These are phyloP conservation scores for Leccinellum luteum DNA, from an alignment of 768 basidiomycete species.

Conservation along the genomic window DNA sequence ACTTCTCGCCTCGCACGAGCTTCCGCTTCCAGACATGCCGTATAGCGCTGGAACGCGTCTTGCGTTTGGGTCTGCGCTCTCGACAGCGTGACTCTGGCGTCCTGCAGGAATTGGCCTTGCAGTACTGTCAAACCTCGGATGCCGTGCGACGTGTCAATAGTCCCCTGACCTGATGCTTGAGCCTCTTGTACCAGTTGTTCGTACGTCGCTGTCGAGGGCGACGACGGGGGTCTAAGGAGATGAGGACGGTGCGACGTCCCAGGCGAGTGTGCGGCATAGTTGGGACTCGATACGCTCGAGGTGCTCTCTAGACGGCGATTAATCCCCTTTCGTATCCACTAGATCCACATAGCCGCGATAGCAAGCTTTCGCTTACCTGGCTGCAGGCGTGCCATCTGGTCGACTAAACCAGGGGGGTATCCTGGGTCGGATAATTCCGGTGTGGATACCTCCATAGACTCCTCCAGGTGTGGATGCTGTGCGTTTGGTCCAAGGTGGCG, in stretches of 20 bases:
- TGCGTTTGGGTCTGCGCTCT: constrained; percentile 71
- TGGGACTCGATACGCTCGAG: constrained; percentile 32
- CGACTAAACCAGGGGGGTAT: constrained; percentile 29
- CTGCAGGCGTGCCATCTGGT: constrained; percentile 35
- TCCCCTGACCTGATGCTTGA: constrained; percentile 53
- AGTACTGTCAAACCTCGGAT: constrained; percentile 8
- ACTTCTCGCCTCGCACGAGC: constrained; percentile 65
- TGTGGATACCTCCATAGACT: constrained; percentile 34
- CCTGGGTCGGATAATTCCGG: constrained; percentile 35
- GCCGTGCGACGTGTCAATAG: constrained; percentile 5
- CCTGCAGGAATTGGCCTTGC: constrained; percentile 61
- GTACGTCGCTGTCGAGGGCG: constrained; percentile 48
- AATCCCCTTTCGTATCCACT: constrained; percentile 4
- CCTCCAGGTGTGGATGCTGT: constrained; percentile 33
- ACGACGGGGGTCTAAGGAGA: constrained; percentile 46
- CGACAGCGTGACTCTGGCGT: constrained; percentile 54
- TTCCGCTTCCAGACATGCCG: constrained; percentile 65
- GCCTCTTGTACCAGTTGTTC: constrained; percentile 60
- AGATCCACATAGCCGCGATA: neutral
- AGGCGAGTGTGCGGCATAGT: constrained; percentile 31
- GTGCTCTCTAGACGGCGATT: constrained; percentile 19
- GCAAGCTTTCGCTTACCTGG: constrained; percentile 25
- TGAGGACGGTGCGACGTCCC: constrained; percentile 30
- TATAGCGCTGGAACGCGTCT: constrained; percentile 69
- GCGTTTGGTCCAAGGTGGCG: constrained; percentile 45